phyloP scores from a whole-genome alignment of 495 filamentous ascomycete genomes.

The Neurospora sp. region DNA sequence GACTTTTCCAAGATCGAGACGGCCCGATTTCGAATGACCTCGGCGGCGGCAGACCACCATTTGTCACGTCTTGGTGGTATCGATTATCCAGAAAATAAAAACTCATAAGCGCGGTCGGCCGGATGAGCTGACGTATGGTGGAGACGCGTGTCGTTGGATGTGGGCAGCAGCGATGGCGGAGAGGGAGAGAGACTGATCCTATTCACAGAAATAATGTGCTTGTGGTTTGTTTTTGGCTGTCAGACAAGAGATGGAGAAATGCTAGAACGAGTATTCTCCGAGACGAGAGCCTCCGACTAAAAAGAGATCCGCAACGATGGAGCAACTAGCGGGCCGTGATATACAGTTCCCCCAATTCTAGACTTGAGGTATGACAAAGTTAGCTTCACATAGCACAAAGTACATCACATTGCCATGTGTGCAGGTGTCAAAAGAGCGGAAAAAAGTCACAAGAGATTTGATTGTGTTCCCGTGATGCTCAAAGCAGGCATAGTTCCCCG shows the following conservation, averaged over 20 bases:
- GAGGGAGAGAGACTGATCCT: not conserved
- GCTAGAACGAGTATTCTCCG: not conserved
- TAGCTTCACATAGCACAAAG: not conserved
- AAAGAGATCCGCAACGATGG: not conserved
- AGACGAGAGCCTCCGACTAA: not conserved
- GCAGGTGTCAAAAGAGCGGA: not conserved
- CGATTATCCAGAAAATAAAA: too few relatives aligned
- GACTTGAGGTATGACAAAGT: not conserved
- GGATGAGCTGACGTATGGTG: not conserved
- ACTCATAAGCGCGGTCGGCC: not conserved
- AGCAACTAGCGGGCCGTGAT: not conserved
- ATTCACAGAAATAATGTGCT: not conserved
- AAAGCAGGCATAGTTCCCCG: not conserved
- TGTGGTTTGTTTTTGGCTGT: not conserved
- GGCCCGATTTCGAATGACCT: not conserved
- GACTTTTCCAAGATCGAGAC: not conserved
- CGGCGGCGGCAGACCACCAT: not conserved
- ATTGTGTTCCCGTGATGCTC: not conserved
- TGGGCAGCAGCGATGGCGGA: not conserved
- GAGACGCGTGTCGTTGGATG: not conserved
- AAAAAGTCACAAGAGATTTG: not conserved
- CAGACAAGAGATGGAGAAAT: not conserved
- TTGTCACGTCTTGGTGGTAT: not conserved
- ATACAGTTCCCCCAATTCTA: not conserved
- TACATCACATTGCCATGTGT: not conserved